These are phyloP conservation scores for Elsinoe batatas DNA, from an alignment of 2,329 filamentous ascomycete species.

Conservation along the genomic window DNA sequence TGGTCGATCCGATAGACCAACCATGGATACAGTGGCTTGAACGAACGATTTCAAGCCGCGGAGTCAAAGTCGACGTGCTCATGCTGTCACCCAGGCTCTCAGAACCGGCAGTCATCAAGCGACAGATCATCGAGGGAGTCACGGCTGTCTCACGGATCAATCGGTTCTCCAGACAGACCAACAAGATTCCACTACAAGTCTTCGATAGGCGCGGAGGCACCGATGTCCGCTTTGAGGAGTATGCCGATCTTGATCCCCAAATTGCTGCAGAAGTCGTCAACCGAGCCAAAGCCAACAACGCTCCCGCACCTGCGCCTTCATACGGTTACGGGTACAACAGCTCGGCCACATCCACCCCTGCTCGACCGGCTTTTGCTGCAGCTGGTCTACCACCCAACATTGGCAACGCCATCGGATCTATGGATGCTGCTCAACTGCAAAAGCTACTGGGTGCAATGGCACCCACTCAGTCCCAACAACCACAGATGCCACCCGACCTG, in stretches of 20 bases:
- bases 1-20: constrained; percentile 59
- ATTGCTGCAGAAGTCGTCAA: constrained; percentile 74
- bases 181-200: constrained; percentile 70
- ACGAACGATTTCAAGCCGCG: constrained; percentile 59
- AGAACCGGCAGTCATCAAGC: constrained; percentile 67
- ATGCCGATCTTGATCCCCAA: constrained; percentile 67
- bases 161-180: constrained; percentile 50
- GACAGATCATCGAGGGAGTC: constrained; percentile 82
- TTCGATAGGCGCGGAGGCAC: constrained; percentile 72
- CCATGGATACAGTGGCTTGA: constrained; percentile 81
- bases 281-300: constrained; percentile 50
- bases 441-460: constrained; percentile 54
- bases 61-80: constrained; percentile 68
- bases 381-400: constrained; percentile 38
- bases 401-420: constrained; percentile 53
- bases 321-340: constrained; percentile 19
- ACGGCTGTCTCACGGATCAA: constrained; percentile 73
- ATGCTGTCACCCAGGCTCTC: constrained; percentile 67
- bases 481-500: constrained; percentile 22
- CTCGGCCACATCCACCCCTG: constrained; percentile 14
- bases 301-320: constrained; percentile 29
- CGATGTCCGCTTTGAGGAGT: constrained; percentile 74
- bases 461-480: constrained; percentile 23
- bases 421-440: constrained; percentile 62
- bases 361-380: neutral